These are phyloP conservation scores for Fusarium albidum DNA, from an alignment of 2,329 filamentous ascomycete genomes.

Conservation along the genomic window DNA sequence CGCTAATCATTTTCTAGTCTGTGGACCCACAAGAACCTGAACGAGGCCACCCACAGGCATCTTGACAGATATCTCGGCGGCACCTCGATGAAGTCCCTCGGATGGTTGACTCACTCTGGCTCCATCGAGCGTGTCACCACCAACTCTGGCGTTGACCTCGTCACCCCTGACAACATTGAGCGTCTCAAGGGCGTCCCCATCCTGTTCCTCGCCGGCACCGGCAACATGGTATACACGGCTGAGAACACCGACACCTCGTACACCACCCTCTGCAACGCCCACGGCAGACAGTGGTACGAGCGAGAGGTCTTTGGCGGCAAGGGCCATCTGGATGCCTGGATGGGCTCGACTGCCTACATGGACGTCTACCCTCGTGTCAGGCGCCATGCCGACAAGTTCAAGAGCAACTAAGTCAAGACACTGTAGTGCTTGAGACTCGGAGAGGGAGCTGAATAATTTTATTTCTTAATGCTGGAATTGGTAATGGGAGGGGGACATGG, in stretches of 20 bases:
- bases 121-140: conserved; percentile 57
- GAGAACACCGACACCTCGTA: conserved; percentile 39
- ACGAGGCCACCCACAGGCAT: conserved; percentile 70
- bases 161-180: conserved; percentile 57
- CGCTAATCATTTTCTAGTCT: conserved; percentile 10
- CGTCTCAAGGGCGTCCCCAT: conserved; percentile 63
- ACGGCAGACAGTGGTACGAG: conserved; percentile 37
- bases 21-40: conserved; percentile 72
- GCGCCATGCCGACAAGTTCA: conserved; percentile 21
- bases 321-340: conserved; percentile 41
- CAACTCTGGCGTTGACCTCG: conserved; percentile 59
- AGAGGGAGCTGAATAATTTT: no score
- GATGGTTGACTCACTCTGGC: conserved; percentile 66
- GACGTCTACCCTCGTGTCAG: conserved; percentile 35
- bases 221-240: conserved; percentile 32
- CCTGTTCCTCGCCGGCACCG: conserved; percentile 42
- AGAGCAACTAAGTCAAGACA: no score
- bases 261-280: conserved; percentile 31
- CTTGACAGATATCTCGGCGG: conserved; percentile 70
- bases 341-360: conserved; percentile 29
- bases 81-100: conserved; percentile 65
- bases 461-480: no score
- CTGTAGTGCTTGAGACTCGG: no score
- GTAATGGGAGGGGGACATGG: no score
- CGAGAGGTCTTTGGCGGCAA: conserved; percentile 35